Evolutionary conservation across 257 asterid species (phyloP).

Genomic region (Echites panduratus): DNA sequence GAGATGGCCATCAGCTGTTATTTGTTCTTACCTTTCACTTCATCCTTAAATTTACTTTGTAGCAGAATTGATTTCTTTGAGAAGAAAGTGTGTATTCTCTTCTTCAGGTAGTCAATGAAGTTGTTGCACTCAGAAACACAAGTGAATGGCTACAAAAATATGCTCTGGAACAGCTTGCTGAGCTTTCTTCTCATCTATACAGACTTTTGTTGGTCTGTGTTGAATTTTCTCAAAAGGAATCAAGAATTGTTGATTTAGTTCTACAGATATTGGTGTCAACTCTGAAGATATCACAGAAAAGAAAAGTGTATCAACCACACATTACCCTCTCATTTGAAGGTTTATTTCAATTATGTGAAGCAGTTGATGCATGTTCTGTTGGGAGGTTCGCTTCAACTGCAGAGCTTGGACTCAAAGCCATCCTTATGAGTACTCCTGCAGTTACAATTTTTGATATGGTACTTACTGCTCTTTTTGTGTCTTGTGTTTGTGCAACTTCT

Average conservation of each 20-base stretch:
- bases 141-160: slow-evolving; percentile 68
- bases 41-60: neutral
- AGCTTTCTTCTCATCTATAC: slow-evolving; percentile 59
- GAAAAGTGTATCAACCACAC: slow-evolving; percentile 72
- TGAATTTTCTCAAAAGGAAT: slow-evolving; percentile 35
- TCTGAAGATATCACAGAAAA: slow-evolving; percentile 71
- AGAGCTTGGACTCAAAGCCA: slow-evolving; percentile 62
- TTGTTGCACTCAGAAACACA: slow-evolving; percentile 46
- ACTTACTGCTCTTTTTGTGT: slow-evolving; percentile 20
- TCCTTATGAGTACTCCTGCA: slow-evolving; percentile 79
- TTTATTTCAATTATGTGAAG: slow-evolving; percentile 50
- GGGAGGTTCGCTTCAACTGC: slow-evolving; percentile 32
- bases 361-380: slow-evolving; percentile 43
- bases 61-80: neutral
- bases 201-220: slow-evolving; percentile 45
- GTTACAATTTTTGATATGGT: slow-evolving; percentile 53
- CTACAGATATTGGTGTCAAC: slow-evolving; percentile 51
- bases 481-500: slow-evolving; percentile 10
- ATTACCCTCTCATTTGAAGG: slow-evolving; percentile 56
- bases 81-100: slow-evolving; percentile 7
- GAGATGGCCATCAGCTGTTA: neutral
- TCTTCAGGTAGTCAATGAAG: slow-evolving; percentile 47
- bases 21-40: neutral
- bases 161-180: slow-evolving; percentile 86
- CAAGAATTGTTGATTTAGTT: slow-evolving; percentile 35